phyloP scores from a whole-genome alignment of 2,329 filamentous ascomycete species.

The Clarireedia homoeocarpa region DNA sequence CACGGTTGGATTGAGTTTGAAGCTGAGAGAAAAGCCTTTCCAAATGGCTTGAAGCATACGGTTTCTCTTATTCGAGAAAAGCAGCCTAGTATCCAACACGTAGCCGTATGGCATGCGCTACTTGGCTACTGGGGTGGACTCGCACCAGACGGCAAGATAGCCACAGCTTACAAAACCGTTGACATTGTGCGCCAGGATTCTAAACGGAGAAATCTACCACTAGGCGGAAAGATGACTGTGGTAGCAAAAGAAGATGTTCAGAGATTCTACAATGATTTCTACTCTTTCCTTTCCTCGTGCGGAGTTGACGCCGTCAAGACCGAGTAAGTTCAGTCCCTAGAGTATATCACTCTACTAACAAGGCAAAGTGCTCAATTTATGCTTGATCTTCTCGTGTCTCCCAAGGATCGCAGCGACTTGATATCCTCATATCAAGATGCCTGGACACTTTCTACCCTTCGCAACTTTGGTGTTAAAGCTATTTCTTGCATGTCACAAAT shows the following conservation, averaged over 20 bases:
- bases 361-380: slow-evolving; percentile 63
- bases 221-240: slow-evolving; percentile 61
- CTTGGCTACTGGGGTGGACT: slow-evolving; percentile 88
- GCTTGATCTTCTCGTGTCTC: slow-evolving; percentile 64
- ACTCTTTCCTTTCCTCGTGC: slow-evolving; percentile 63
- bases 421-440: slow-evolving; percentile 74
- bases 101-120: slow-evolving; percentile 92
- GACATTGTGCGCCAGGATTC: slow-evolving; percentile 44
- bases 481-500: slow-evolving; percentile 95
- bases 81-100: slow-evolving; percentile 67
- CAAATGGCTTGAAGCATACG: slow-evolving; percentile 66
- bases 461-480: slow-evolving; percentile 67
- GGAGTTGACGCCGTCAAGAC: slow-evolving; percentile 88
- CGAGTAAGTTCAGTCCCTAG: slow-evolving; percentile 39
- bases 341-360: neutral
- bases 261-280: slow-evolving; percentile 86
- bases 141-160: slow-evolving; percentile 64
- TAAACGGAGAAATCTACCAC: slow-evolving; percentile 38
- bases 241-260: slow-evolving; percentile 67
- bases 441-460: slow-evolving; percentile 71
- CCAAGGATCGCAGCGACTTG: slow-evolving; percentile 62
- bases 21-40: slow-evolving; percentile 72
- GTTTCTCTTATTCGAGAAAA: slow-evolving; percentile 60
- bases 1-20: slow-evolving; percentile 77
- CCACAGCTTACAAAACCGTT: slow-evolving; percentile 69